phyloP scores from a whole-genome alignment of 148 eudicot species.

The Salicornia ramosissima region DNA sequence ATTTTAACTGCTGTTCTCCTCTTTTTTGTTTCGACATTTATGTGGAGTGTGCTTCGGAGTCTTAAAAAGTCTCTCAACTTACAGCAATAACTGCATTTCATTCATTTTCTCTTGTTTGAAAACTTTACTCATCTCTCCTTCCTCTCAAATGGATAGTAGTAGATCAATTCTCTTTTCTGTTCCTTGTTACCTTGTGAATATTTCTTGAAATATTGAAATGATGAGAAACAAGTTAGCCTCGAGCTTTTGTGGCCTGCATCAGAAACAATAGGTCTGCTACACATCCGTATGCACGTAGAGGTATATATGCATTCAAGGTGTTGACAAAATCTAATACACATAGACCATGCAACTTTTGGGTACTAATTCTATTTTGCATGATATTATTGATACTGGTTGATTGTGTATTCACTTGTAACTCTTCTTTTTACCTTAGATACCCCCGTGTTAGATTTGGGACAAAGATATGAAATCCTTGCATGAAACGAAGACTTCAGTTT shows the following conservation, averaged over 20 bases:
- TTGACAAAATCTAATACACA: too few relatives aligned
- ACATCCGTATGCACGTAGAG: too few relatives aligned
- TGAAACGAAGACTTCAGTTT: too few relatives aligned
- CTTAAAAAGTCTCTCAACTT: constrained; percentile 42
- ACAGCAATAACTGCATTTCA: constrained; percentile 23
- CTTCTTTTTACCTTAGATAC: too few relatives aligned
- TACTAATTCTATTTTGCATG: too few relatives aligned
- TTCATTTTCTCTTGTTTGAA: not conserved
- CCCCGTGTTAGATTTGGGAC: too few relatives aligned
- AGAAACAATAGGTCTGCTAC: too few relatives aligned
- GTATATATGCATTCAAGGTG: too few relatives aligned
- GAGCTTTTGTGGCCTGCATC: not conserved
- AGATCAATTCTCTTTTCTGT: not conserved
- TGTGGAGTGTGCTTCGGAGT: constrained; percentile 78
- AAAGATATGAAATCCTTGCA: too few relatives aligned
- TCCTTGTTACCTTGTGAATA: not conserved
- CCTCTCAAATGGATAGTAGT: not conserved
- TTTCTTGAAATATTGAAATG: not conserved
- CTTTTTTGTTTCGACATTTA: constrained; percentile 67
- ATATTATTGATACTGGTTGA: too few relatives aligned
- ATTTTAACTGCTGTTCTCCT: constrained; percentile 51
- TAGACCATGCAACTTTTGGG: too few relatives aligned
- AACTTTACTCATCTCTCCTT: not conserved
- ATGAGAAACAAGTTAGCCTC: not conserved
- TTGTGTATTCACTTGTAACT: too few relatives aligned